These are phyloP conservation scores for Leishmania braziliensis DNA, from an alignment of 208 protist species.

Conservation along the genomic window DNA sequence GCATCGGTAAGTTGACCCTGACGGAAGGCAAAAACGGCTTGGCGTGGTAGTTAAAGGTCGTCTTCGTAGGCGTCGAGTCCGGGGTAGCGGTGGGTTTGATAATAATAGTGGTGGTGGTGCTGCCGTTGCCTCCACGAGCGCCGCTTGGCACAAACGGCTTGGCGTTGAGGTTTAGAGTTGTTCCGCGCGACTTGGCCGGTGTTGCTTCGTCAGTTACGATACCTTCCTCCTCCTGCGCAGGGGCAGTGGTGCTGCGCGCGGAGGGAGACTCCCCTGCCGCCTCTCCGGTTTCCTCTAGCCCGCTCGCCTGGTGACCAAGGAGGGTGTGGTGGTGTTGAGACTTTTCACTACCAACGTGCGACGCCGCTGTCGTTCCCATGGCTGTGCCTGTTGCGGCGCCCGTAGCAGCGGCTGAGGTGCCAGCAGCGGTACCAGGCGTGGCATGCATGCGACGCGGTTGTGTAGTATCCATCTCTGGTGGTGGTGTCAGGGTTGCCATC, in stretches of 20 bases:
- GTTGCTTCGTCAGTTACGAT: slow-evolving; percentile 2
- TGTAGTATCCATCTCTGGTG: background rate
- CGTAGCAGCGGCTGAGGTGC: background rate
- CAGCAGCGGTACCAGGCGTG: slow-evolving; percentile 6
- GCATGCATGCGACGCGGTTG: background rate
- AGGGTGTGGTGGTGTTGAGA: background rate
- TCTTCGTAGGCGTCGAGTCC: slow-evolving; percentile 28
- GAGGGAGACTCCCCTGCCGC: background rate
- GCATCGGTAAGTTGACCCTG: background rate
- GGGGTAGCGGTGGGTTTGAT: background rate
- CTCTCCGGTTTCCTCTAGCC: background rate
- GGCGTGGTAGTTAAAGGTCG: slow-evolving; percentile 37
- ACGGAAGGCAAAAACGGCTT: slow-evolving; percentile 22
- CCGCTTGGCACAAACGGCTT: slow-evolving; percentile 34
- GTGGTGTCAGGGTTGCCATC: background rate
- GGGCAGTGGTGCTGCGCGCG: slow-evolving; percentile 12
- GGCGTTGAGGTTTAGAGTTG: slow-evolving; percentile 31
- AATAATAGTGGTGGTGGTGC: background rate
- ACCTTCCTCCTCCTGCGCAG: slow-evolving; percentile 20
- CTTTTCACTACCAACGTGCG: background rate
- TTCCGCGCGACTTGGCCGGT: background rate
- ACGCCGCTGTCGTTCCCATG: background rate
- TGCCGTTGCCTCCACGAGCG: background rate
- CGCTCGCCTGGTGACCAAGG: slow-evolving; percentile 3
- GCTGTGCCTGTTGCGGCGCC: background rate